Percentiles rank a stretch among this genome's conserved stretches.
Evolutionary conservation across 306 rosid species (phyloP).

Genomic region (Inga oerstediana): DNA sequence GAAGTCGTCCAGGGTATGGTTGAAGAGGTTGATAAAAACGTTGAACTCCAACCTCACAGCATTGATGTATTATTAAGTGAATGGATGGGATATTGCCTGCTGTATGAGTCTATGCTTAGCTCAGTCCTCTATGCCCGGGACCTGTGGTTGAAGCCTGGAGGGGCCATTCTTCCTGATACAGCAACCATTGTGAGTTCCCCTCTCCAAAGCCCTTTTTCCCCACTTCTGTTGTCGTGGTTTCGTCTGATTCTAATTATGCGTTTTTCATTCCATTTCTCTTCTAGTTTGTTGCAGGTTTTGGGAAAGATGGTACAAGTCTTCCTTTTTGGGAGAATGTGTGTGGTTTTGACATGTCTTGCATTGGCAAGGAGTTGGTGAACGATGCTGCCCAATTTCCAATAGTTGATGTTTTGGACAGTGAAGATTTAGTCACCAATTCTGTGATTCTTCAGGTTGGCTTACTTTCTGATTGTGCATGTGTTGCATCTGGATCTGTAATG

Average conservation of each 20-base stretch:
- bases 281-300: slow-evolving; percentile 96
- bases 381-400: slow-evolving; percentile 77
- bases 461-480: slow-evolving; percentile 7
- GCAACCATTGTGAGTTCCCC: slow-evolving; percentile 82
- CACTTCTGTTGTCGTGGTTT: not conserved
- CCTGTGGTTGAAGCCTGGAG: slow-evolving; percentile 90
- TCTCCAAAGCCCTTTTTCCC: slow-evolving; percentile 8
- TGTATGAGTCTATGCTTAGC: slow-evolving; percentile 93
- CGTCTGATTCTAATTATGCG: not conserved
- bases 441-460: slow-evolving; percentile 74
- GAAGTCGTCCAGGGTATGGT: slow-evolving; percentile 86
- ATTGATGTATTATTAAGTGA: slow-evolving; percentile 88
- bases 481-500: not conserved
- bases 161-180: slow-evolving; percentile 93
- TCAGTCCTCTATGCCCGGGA: slow-evolving; percentile 94
- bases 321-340: slow-evolving; percentile 90
- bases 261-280: slow-evolving; percentile 29
- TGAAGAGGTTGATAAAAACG: slow-evolving; percentile 70
- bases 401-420: slow-evolving; percentile 72
- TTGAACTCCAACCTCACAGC: slow-evolving; percentile 72
- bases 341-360: slow-evolving; percentile 78
- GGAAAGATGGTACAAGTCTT: slow-evolving; percentile 87
- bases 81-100: slow-evolving; percentile 98
- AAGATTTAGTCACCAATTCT: slow-evolving; percentile 75
- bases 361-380: slow-evolving; percentile 79